phyloP scores from a whole-genome alignment of 257 asterid species.

The Scutellaria galericulata region DNA sequence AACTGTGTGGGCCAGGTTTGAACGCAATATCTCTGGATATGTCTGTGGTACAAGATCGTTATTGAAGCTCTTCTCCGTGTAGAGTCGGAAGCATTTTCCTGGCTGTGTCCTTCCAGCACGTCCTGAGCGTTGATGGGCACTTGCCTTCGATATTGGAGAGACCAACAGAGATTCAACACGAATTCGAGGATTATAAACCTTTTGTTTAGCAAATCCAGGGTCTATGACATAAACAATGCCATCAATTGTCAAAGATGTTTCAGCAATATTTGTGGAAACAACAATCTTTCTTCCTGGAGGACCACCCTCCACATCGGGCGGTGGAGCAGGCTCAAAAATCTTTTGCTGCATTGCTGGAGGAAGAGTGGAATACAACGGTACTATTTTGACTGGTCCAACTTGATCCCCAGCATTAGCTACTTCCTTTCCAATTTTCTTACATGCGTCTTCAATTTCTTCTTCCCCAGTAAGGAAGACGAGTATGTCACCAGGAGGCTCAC shows the following conservation, averaged over 20 bases:
- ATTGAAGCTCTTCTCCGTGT: slow-evolving; percentile 82
- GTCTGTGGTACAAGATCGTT: slow-evolving; percentile 96
- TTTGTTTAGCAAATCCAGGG: slow-evolving; percentile 94
- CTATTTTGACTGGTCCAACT: slow-evolving; percentile 85
- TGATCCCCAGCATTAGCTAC: slow-evolving; percentile 81
- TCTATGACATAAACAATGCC: slow-evolving; percentile 97
- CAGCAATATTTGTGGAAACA: slow-evolving; percentile 95
- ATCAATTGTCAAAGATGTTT: slow-evolving; percentile 95
- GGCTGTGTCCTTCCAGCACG: slow-evolving; percentile 99
- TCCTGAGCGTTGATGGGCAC: slow-evolving; percentile 97
- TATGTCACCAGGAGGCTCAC: slow-evolving; percentile 90
- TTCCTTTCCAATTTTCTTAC: slow-evolving; percentile 80
- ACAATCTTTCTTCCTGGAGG: slow-evolving; percentile 96
- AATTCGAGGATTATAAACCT: slow-evolving; percentile 89
- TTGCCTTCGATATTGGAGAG: slow-evolving; percentile 98
- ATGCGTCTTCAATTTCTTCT: slow-evolving; percentile 99
- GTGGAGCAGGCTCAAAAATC: slow-evolving; percentile 97
- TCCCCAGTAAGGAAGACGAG: slow-evolving; percentile 98
- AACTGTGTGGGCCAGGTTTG: slow-evolving; percentile 93
- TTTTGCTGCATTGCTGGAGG: slow-evolving; percentile 99
- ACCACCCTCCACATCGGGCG: slow-evolving; percentile 85
- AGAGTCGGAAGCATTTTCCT: slow-evolving; percentile 95
- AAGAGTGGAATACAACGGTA: slow-evolving; percentile 92
- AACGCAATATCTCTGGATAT: slow-evolving; percentile 88
- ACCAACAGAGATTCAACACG: slow-evolving; percentile 97